These are phyloP conservation scores for Metschnikowia matae DNA, from an alignment of 805 yeast genomes.

Conservation along the genomic window DNA sequence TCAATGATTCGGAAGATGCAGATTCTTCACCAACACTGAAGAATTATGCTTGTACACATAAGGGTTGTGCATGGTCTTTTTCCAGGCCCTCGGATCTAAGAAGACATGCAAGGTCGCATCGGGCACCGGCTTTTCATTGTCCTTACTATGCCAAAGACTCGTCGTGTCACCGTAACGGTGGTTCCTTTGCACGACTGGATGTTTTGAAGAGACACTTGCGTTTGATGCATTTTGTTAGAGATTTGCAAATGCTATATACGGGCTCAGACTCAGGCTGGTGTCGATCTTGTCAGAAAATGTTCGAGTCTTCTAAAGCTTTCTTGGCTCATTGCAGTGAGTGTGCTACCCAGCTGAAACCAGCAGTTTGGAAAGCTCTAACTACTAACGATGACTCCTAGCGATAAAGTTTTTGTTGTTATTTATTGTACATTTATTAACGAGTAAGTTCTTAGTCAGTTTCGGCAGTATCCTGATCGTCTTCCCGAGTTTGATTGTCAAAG, in stretches of 20 bases:
- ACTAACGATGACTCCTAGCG: not conserved
- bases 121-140: slow-evolving; percentile 62
- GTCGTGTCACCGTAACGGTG: slow-evolving; percentile 72
- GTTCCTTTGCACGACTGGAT: slow-evolving; percentile 69
- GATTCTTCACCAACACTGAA: slow-evolving; percentile 13
- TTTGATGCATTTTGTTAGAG: slow-evolving; percentile 62
- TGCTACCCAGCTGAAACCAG: slow-evolving; percentile 30
- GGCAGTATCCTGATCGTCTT: slow-evolving; percentile 5
- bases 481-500: slow-evolving; percentile 34
- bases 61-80: slow-evolving; percentile 64
- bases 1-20: not conserved
- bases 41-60: slow-evolving; percentile 38
- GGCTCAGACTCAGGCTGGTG: slow-evolving; percentile 61
- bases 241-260: slow-evolving; percentile 28
- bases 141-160: slow-evolving; percentile 69
- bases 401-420: slow-evolving; percentile 3
- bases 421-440: not conserved
- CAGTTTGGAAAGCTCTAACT: slow-evolving; percentile 7
- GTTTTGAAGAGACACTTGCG: slow-evolving; percentile 70
- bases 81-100: slow-evolving; percentile 65
- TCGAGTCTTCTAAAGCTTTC: slow-evolving; percentile 51
- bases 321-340: slow-evolving; percentile 64
- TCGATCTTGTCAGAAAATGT: slow-evolving; percentile 56
- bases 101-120: slow-evolving; percentile 64
- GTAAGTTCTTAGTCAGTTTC: not conserved